A percentile compares a stretch with the other conserved stretches of the same genome.
These are phyloP conservation scores for Kluyveromyces nonfermentans DNA, from an alignment of 805 yeast genomes.

Conservation along the genomic window DNA sequence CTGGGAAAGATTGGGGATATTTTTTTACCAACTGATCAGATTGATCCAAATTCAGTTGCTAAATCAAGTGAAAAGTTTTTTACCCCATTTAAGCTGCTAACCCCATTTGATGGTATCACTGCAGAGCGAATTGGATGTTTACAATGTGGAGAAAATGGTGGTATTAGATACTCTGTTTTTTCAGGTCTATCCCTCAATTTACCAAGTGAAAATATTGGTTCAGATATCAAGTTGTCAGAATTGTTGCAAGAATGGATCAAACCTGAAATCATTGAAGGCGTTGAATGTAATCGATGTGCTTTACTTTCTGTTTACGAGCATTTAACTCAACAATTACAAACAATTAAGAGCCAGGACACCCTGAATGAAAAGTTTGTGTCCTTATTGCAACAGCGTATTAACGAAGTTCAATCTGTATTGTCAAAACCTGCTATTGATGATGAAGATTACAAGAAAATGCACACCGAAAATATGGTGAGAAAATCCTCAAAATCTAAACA, in stretches of 20 bases:
- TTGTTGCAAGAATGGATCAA: constrained; percentile 58
- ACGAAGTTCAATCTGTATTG: constrained; percentile 44
- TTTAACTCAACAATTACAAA: constrained; percentile 31
- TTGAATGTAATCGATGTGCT: constrained; percentile 91
- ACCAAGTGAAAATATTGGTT: constrained; percentile 40
- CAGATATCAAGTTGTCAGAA: constrained; percentile 39
- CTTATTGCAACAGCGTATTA: constrained; percentile 38
- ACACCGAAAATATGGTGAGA: constrained; percentile 63
- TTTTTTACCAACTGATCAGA: constrained; percentile 62
- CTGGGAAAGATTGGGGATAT: constrained; percentile 56
- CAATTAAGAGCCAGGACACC: constrained; percentile 18
- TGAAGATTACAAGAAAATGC: constrained; percentile 61
- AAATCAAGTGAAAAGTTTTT: constrained; percentile 34
- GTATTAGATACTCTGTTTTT: constrained; percentile 71
- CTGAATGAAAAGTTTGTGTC: constrained; percentile 24
- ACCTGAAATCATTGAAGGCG: constrained; percentile 86
- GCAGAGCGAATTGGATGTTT: constrained; percentile 89
- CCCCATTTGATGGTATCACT: constrained; percentile 87
- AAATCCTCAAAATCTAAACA: constrained; percentile 81
- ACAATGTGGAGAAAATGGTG: constrained; percentile 89
- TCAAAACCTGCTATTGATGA: constrained; percentile 65
- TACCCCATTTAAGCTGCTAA: constrained; percentile 48
- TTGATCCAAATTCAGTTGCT: constrained; percentile 53
- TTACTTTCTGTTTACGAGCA: constrained; percentile 50
- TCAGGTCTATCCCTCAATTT: constrained; percentile 66